Evolutionary conservation across 345 rosid species (phyloP).

Genomic region (Eucalyptus globulus): DNA sequence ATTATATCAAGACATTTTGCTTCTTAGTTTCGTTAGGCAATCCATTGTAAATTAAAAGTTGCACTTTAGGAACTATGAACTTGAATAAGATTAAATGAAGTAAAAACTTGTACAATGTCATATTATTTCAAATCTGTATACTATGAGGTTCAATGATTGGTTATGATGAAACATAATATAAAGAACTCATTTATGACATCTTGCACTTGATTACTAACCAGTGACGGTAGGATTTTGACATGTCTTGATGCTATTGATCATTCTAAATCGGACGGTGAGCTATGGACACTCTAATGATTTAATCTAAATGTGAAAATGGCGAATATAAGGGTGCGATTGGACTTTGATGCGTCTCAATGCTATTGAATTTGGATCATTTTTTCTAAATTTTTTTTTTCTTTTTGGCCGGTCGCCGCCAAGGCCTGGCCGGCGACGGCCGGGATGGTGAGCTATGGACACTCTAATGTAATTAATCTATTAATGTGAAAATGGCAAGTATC

Average conservation of each 20-base stretch:
- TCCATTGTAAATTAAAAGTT: neutral
- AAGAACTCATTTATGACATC: neutral
- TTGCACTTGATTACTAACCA: neutral
- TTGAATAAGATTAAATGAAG: neutral
- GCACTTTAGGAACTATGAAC: neutral
- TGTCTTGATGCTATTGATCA: neutral
- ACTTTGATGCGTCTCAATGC: no score
- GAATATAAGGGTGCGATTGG: no score
- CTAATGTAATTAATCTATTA: neutral
- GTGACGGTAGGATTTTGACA: rapidly evolving
- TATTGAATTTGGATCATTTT: no score
- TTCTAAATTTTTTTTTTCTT: no score
- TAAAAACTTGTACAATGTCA: neutral
- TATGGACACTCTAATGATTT: neutral
- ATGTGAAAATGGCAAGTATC: neutral
- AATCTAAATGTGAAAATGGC: neutral
- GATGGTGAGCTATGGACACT: neutral
- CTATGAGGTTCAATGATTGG: neutral
- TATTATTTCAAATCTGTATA: neutral
- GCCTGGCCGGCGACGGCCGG: no score
- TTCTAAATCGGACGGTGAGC: neutral
- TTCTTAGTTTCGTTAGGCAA: neutral
- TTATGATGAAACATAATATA: neutral
- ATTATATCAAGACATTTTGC: neutral
- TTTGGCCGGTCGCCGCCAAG: no score